These are phyloP conservation scores for Zygosaccharomyces pseudobailii DNA, from an alignment of 1,139 yeast species.

Conservation along the genomic window DNA sequence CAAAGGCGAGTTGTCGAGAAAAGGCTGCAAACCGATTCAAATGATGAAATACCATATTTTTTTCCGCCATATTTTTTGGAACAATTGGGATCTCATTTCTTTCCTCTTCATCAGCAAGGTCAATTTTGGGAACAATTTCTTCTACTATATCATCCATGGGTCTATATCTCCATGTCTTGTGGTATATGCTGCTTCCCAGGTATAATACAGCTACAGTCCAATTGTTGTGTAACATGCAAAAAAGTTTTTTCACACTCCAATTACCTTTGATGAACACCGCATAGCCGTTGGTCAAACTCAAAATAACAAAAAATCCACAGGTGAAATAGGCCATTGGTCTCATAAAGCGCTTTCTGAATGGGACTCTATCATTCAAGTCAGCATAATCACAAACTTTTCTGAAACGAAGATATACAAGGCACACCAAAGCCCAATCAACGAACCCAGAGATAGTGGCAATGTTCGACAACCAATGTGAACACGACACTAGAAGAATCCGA, in stretches of 20 bases:
- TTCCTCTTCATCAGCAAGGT: conserved; percentile 15
- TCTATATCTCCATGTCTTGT: conserved; percentile 34
- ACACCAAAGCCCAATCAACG: conserved; percentile 37
- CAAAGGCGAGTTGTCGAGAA: too few species aligned
- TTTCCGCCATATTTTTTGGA: conserved; percentile 13
- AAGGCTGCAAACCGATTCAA: background rate
- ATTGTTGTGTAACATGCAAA: conserved; percentile 55
- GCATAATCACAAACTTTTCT: conserved; percentile 44
- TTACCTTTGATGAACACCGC: conserved; percentile 44
- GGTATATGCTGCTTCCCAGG: conserved; percentile 38
- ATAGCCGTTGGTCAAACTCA: conserved; percentile 51
- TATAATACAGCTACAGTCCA: conserved; percentile 46
- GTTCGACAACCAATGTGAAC: conserved; percentile 39
- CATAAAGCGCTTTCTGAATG: conserved; percentile 43
- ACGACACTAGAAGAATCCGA: conserved; percentile 43
- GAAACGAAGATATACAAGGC: conserved; percentile 44
- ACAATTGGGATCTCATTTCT: conserved; percentile 7
- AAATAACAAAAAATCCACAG: conserved; percentile 39
- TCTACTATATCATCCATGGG: conserved; percentile 41
- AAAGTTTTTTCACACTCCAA: conserved; percentile 41
- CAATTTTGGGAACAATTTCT: conserved; percentile 17
- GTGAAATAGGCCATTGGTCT: conserved; percentile 45
- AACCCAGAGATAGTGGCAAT: conserved; percentile 38
- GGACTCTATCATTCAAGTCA: conserved; percentile 42
- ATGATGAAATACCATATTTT: conserved; percentile 9